Evolutionary conservation across 2,329 filamentous ascomycete genomes (phyloP).

Genomic region (Periconia digitata): DNA sequence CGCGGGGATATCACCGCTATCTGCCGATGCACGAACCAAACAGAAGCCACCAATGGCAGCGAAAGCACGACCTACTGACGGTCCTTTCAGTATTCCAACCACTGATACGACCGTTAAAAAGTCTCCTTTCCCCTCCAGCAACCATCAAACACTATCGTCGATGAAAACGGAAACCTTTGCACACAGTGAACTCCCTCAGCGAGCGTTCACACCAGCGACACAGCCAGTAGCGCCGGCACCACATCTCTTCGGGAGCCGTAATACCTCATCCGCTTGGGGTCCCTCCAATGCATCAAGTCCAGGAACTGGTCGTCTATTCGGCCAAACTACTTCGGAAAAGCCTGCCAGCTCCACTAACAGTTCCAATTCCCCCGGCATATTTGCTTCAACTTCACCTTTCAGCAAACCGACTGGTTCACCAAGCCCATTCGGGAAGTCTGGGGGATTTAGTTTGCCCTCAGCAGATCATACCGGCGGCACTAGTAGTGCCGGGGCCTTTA

Average conservation of each 20-base stretch:
- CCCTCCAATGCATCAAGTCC: constrained; percentile 4
- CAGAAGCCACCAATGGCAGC: constrained; percentile 3
- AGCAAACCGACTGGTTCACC: constrained; percentile 1
- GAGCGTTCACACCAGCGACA: constrained; percentile 5
- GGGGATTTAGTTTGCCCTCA: constrained; percentile 3
- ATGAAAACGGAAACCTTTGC: constrained; percentile 3
- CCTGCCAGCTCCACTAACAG: constrained; percentile 5
- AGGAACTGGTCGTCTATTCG: constrained; percentile 5
- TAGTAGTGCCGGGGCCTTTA: constrained; percentile 3
- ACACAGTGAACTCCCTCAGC: constrained; percentile 5
- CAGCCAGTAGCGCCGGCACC: constrained; percentile 3
- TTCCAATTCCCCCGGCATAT: constrained; percentile 2
- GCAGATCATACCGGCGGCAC: constrained; percentile 1
- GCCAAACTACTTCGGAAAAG: constrained; percentile 4
- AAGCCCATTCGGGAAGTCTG: constrained; percentile 2
- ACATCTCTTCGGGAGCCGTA: constrained; percentile 1
- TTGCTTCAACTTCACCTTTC: constrained; percentile 3
- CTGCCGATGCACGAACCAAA: constrained; percentile 4
- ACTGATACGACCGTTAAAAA: constrained; percentile 1
- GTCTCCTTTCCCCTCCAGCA: constrained; percentile 3
- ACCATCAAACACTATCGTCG: constrained; percentile 3
- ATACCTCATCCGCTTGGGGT: constrained; percentile 1
- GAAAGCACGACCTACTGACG: constrained; percentile 3
- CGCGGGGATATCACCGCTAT: constrained; percentile 3
- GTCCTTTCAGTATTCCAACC: constrained; percentile 1